Evolutionary conservation across 768 basidiomycete species (phyloP), one percentile per base, ranked within the genome.

Genomic region (Mycena galericulata): DNA sequence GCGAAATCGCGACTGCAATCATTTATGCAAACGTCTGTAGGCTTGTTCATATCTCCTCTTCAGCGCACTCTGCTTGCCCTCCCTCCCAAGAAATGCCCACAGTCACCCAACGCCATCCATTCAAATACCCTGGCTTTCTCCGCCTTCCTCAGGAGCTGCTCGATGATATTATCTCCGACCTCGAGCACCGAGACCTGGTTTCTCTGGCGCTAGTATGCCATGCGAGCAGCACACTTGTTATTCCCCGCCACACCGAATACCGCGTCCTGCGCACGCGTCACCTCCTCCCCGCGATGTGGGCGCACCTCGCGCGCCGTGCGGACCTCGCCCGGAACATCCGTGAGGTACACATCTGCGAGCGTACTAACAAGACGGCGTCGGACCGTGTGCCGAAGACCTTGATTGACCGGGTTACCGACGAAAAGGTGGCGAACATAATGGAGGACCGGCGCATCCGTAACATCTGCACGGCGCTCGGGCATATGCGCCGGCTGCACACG

Each of bases 231-330:
- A 72, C 70, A 20, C 71, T 83, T 57, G 79, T 83, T 45, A 81
- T 85, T 46, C 87, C 87, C 30, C 72, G 79, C n/a, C 86, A 88
- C 62, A 84, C 79, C 24, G 80, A 87, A 68, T 87, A 88, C 75
- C 83, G 87, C 55, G 77, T 83, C 59, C 76, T 88, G 65, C 83
- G 84, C 30, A 77, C 84, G n/a, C 79, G 84, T 10, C 77, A 81
- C 34, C 75, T 80, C 2, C 72, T 77, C 50, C 81, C 83, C 17
- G 74, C 76, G 22, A 75, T 87, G 70, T 88, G 86, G 85, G 83
- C 82, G 0, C 86, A 87, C 71, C 82, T 88, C n/a, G 84, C 85
- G 20, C 77, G 78, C 51, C 81, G 86, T 27, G 76, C 81, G n/a
- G 86, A 87, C 73, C 79, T 87, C 8, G 77, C 85, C 46, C 78